A percentile compares a stretch with the other conserved stretches of the same genome.
These are phyloP conservation scores for Lentinus polychrous DNA, from an alignment of 1,284 basidiomycete species.

Conservation along the genomic window DNA sequence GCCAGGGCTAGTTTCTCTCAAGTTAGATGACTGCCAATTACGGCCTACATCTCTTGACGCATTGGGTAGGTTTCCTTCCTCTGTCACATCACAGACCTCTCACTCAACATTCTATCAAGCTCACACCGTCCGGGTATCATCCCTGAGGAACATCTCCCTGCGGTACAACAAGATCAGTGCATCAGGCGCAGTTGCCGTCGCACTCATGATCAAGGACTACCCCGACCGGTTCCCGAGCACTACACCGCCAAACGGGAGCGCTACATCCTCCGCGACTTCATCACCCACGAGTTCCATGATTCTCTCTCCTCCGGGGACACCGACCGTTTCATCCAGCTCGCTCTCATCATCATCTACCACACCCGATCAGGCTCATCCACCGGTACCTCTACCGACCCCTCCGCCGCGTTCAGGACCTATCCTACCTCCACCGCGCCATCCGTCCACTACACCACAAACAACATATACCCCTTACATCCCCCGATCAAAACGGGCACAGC, in stretches of 20 bases:
- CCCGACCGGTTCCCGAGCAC: conserved; percentile 60
- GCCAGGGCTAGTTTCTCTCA: conserved; percentile 65
- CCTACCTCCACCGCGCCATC: conserved; percentile 56
- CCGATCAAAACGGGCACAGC: conserved; percentile 41
- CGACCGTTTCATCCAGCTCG: conserved; percentile 21
- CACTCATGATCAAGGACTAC: conserved; percentile 93
- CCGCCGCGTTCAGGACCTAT: conserved; percentile 37
- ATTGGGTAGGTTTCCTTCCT: conserved; percentile 48
- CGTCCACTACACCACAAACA: conserved; percentile 46
- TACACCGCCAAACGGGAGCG: conserved; percentile 11
- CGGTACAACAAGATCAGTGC: conserved; percentile 80
- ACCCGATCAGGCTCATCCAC: no score
- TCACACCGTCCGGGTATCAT: conserved; percentile 75
- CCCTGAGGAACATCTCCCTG: conserved; percentile 80
- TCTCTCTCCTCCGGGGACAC: conserved; percentile 21
- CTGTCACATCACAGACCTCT: neutral
- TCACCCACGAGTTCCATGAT: conserved; percentile 15
- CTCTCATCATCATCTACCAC: conserved; percentile 9
- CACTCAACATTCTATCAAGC: conserved; percentile 34
- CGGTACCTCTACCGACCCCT: conserved; percentile 15
- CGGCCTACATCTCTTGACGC: conserved; percentile 68
- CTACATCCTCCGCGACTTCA: conserved; percentile 19
- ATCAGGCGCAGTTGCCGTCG: conserved; percentile 83
- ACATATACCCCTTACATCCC: conserved; percentile 81
- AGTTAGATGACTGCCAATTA: conserved; percentile 78